Conservation (phyloP, 176 grass and related monocot species). For the Musa schizocarpa region DNA sequence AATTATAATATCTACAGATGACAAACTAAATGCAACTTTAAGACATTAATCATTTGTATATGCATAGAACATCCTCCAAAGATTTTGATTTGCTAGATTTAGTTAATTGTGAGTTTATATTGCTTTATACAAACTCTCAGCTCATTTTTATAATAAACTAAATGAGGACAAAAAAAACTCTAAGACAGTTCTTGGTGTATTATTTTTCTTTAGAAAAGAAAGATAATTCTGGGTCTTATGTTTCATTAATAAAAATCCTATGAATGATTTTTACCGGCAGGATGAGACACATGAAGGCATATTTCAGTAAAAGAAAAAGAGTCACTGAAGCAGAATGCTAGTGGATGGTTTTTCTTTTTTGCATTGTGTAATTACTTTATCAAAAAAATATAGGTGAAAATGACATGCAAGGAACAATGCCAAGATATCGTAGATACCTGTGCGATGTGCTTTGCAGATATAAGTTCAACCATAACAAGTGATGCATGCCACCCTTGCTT, state of each 20-base stretch:
- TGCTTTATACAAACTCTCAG: too few relatives aligned
- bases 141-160: too few relatives aligned
- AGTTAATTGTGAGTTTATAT: neutral
- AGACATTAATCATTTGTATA: neutral
- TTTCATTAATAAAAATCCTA: neutral
- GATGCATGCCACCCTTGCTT: slow-evolving; percentile 99
- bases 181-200: neutral
- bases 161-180: too few relatives aligned
- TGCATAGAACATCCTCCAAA: neutral
- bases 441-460: slow-evolving; percentile 97
- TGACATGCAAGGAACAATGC: neutral
- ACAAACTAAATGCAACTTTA: neutral
- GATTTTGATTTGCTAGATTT: neutral
- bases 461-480: slow-evolving; percentile 98
- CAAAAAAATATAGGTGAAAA: neutral
- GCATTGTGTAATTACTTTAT: neutral
- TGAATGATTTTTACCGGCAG: neutral
- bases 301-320: neutral
- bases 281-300: neutral
- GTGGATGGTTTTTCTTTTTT: neutral
- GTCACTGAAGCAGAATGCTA: neutral
- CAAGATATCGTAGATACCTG: slow-evolving; percentile 40
- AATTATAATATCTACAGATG: too few relatives aligned
- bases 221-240: neutral
- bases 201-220: neutral